Evolutionary conservation across 768 basidiomycete genomes (phyloP), one percentile per base, ranked within the genome.

Genomic region (Phanerochaete sordida): DNA sequence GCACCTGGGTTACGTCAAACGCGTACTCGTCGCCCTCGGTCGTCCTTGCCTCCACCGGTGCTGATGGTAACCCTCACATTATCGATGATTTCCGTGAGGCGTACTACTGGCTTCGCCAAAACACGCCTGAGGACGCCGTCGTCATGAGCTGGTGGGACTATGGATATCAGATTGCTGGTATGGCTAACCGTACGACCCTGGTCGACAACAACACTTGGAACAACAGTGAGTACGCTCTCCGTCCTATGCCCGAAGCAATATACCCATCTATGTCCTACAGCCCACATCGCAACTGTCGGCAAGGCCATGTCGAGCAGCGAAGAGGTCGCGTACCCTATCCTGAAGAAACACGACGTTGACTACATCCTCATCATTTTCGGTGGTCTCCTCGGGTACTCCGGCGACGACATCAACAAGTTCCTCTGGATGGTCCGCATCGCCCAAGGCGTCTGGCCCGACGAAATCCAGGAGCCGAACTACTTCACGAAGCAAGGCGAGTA

Each of bases 81-180:
- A 98, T 99, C 68, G 97, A 99, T 69, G 97, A 99, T 73, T 99
- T 98, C 86, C 84, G 97, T 60, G 97, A 98, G 77, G 97, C 97
- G 13, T 98, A 99, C 73, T 98, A 98, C 70, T 99, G 97, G 97
- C 74, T 99, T 50, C 82, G 97, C 55, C 90, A 95, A 76, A 99
- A 98, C 76, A 99, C 97, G 2, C 82, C 89, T 5, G 79, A 94
- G 73, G 88, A 92, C 61, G 87, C 94, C 5, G 95, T 98, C 31
- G 88, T 98, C 26, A 95, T 96, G 94, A 93, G 90, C 62, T 99
- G 97, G 97, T 98, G 97, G 97, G 97, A 98, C 76, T 99, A 98
- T 66, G 97, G 96, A 28, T 98, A 99, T 72, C 96, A 98, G 74
- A 98, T 98, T 69, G 97, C 97, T 43, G 97, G 97, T 43, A 97